These are phyloP conservation scores for Neocatenulostroma microsporum DNA, from an alignment of 2,329 filamentous ascomycete species.

Conservation along the genomic window DNA sequence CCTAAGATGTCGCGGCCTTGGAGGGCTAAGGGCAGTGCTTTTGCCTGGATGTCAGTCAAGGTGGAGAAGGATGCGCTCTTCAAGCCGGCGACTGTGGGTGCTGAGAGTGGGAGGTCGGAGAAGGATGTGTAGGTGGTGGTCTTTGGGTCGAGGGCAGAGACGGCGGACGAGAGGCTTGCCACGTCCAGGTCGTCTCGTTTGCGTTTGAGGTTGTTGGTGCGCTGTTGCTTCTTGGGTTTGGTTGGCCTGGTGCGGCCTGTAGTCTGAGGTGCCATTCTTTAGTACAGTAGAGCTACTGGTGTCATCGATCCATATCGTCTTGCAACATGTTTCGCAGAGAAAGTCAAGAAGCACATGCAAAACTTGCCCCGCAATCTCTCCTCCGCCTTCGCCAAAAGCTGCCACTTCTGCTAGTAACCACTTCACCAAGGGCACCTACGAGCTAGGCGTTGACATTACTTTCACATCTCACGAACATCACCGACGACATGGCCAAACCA, in stretches of 20 bases:
- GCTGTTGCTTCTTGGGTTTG: slow-evolving; percentile 51
- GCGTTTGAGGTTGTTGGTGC: slow-evolving; percentile 18
- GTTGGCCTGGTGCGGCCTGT: slow-evolving; percentile 41
- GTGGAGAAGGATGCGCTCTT: slow-evolving; percentile 81
- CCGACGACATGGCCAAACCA: slow-evolving; percentile 20
- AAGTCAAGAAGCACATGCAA: slow-evolving; percentile 6
- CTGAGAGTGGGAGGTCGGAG: slow-evolving; percentile 75
- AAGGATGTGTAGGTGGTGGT: slow-evolving; percentile 61
- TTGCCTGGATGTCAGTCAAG: slow-evolving; percentile 84
- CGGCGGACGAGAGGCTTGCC: slow-evolving; percentile 39
- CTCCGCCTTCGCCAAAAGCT: too few relatives aligned
- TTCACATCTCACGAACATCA: slow-evolving; percentile 1
- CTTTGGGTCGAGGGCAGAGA: slow-evolving; percentile 49
- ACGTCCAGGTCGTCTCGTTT: slow-evolving; percentile 47
- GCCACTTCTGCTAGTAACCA: too few relatives aligned
- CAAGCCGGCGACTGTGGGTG: slow-evolving; percentile 69
- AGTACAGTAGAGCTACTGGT: too few relatives aligned
- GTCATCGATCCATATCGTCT: too few relatives aligned
- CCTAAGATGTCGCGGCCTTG: slow-evolving; percentile 84
- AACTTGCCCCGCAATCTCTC: too few relatives aligned
- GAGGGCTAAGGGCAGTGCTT: slow-evolving; percentile 79
- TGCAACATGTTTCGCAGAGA: too few relatives aligned
- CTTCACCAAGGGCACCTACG: too few relatives aligned
- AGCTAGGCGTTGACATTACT: too few relatives aligned
- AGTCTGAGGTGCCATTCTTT: slow-evolving; percentile 26